Evolutionary conservation across 306 rosid genomes (phyloP).

Genomic region (Phaseolus lunatus): DNA sequence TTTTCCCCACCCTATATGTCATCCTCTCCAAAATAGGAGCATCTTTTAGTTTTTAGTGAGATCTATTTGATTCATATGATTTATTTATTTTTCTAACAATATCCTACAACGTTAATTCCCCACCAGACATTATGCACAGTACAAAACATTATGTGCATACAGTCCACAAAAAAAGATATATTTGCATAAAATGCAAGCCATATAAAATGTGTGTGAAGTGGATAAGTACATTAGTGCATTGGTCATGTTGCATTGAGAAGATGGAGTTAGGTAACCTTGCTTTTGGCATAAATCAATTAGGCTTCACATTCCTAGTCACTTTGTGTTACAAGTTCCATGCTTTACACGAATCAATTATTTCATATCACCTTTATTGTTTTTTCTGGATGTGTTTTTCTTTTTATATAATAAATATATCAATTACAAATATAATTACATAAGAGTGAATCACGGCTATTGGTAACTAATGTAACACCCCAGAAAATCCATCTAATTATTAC

Average conservation of each 20-base stretch:
- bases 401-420: neutral
- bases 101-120: conserved; percentile 1
- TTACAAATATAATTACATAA: too few relatives aligned
- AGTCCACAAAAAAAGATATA: neutral
- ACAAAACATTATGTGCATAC: neutral
- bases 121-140: conserved; percentile 28
- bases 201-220: conserved; percentile 10
- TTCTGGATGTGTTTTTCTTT: neutral
- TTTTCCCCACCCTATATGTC: conserved; percentile 22
- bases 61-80: neutral
- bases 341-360: conserved; percentile 25
- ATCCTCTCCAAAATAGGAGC: conserved; percentile 3
- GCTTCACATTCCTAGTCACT: conserved; percentile 31
- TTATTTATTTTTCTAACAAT: neutral
- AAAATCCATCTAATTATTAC: too few relatives aligned
- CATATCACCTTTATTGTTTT: neutral
- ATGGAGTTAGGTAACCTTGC: conserved; percentile 45
- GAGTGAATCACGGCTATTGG: too few relatives aligned
- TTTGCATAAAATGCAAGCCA: conserved; percentile 37
- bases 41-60: conserved; percentile 1
- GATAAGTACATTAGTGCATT: conserved; percentile 31
- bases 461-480: too few relatives aligned
- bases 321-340: conserved; percentile 22
- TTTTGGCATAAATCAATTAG: conserved; percentile 15
- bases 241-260: neutral